These are phyloP conservation scores for Lentinula guzmanii DNA, from an alignment of 768 basidiomycete genomes.

Conservation along the genomic window DNA sequence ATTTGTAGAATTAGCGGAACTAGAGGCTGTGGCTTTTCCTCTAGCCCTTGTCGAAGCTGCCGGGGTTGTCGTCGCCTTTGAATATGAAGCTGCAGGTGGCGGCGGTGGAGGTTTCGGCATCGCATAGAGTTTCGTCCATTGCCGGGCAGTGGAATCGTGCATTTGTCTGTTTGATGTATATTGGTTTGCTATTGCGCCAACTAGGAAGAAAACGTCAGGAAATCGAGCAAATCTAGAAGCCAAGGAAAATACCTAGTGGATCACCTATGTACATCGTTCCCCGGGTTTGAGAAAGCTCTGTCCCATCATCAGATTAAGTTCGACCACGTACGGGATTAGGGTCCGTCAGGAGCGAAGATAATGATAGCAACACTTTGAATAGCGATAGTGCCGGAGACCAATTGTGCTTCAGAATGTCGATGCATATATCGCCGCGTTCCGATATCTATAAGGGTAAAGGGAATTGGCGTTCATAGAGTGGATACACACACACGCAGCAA, in stretches of 20 bases:
- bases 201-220: background rate
- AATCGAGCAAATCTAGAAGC: background rate
- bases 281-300: background rate
- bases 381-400: conserved; percentile 94
- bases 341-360: conserved; percentile 89
- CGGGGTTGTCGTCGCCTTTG: conserved; percentile 12
- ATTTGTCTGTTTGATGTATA: conserved; percentile 57
- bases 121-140: conserved; percentile 75
- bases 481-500: background rate
- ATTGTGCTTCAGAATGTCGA: conserved; percentile 88
- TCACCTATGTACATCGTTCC: conserved; percentile 41
- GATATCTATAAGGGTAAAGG: conserved; percentile 42
- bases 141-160: conserved; percentile 73
- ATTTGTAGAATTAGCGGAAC: background rate
- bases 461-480: background rate
- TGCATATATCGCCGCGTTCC: conserved; percentile 72
- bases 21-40: conserved; percentile 24
- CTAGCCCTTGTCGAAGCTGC: conserved; percentile 21
- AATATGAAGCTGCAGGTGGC: conserved; percentile 14
- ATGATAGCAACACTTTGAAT: conserved; percentile 91
- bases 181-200: conserved; percentile 68
- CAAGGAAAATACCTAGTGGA: conserved; percentile 48
- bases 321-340: conserved; percentile 73
- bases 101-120: conserved; percentile 33
- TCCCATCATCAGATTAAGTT: background rate